phyloP scores from a whole-genome alignment of 73 alveolate species.

The Paramecium bursaria region DNA sequence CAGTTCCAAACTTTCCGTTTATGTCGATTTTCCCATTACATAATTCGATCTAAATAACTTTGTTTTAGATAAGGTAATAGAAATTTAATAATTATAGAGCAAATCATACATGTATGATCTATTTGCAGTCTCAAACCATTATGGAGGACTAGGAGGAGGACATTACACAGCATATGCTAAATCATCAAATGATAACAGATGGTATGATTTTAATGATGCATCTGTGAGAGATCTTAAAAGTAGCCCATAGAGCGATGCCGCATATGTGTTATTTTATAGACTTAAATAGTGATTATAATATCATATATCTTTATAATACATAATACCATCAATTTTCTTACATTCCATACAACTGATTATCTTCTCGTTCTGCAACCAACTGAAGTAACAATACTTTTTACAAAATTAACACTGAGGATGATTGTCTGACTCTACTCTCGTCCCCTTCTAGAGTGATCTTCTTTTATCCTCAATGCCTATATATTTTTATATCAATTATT shows the following conservation, averaged over 20 bases:
- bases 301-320: no score
- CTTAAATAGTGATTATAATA: no score
- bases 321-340: no score
- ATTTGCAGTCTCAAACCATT: slow-evolving; percentile 97
- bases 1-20: slow-evolving; percentile 53
- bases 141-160: slow-evolving; percentile 96
- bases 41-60: slow-evolving; percentile 72
- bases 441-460: no score
- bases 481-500: no score
- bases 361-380: no score
- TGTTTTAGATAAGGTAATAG: slow-evolving; percentile 44
- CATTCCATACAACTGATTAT: no score
- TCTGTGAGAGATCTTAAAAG: slow-evolving; percentile 71
- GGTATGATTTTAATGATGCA: slow-evolving; percentile 95
- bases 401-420: no score
- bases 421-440: no score
- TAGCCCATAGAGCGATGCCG: slow-evolving; percentile 62
- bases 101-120: slow-evolving; percentile 78
- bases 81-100: background rate
- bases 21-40: slow-evolving; percentile 79
- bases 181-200: slow-evolving; percentile 72
- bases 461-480: no score
- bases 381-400: no score
- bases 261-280: slow-evolving; percentile 67
- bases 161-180: slow-evolving; percentile 97